Evolutionary conservation across 768 basidiomycete genomes (phyloP).

Genomic region (Pulveroboletus sp.): DNA sequence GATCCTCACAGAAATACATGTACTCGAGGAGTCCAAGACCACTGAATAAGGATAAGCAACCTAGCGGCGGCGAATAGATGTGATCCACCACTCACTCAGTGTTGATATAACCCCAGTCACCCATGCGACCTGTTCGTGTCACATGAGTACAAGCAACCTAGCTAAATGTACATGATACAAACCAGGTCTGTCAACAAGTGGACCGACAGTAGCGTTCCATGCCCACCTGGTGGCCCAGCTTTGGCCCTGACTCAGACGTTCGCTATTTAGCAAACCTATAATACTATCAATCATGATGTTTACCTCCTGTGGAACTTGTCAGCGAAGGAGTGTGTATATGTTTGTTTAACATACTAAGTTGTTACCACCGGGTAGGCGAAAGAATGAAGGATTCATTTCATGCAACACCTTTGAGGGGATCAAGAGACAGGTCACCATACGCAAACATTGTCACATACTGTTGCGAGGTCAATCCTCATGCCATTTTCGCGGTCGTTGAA

Average conservation of each 20-base stretch:
- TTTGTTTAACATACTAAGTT: conserved; percentile 42
- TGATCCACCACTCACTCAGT: conserved; percentile 43
- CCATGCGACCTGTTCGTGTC: conserved; percentile 39
- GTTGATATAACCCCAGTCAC: conserved; percentile 59
- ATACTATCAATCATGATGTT: background rate
- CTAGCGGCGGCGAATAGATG: background rate
- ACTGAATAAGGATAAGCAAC: conserved; percentile 24
- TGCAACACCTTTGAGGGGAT: conserved; percentile 39
- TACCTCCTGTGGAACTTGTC: conserved; percentile 37
- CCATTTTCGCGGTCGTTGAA: conserved; percentile 59
- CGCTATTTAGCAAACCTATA: background rate
- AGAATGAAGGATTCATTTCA: conserved; percentile 56
- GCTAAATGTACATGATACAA: background rate
- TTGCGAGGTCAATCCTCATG: conserved; percentile 58
- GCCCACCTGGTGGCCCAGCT: conserved; percentile 53
- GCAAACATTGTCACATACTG: conserved; percentile 27
- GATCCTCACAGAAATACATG: conserved; percentile 52
- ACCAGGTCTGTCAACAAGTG: conserved; percentile 46
- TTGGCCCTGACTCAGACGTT: conserved; percentile 40
- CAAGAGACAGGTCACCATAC: background rate
- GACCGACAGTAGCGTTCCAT: conserved; percentile 62
- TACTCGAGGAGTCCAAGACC: conserved; percentile 57
- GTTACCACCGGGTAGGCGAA: conserved; percentile 66
- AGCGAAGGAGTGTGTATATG: background rate
- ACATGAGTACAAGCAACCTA: no score